These are phyloP conservation scores for Cutaneotrichosporon sp. DNA, from an alignment of 1,284 basidiomycete genomes.

Conservation along the genomic window DNA sequence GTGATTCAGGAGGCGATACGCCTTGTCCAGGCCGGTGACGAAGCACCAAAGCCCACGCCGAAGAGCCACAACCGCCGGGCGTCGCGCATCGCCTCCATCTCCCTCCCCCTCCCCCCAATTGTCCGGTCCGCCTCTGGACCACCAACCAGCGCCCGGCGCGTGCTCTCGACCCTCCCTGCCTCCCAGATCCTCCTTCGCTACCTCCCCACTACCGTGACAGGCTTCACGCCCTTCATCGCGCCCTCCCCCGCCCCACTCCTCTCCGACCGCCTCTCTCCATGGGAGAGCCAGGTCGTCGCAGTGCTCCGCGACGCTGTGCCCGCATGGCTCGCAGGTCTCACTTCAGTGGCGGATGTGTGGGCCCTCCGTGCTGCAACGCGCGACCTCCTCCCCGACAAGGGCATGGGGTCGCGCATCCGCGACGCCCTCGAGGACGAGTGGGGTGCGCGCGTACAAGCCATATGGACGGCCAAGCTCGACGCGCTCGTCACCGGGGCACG, in stretches of 20 bases:
- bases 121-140: constrained; percentile 29
- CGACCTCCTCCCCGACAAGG: constrained; percentile 31
- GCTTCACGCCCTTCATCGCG: constrained; percentile 54
- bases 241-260: constrained; percentile 63
- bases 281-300: constrained; percentile 37
- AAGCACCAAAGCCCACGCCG: constrained; percentile 17
- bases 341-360: constrained; percentile 48
- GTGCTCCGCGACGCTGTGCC: constrained; percentile 37
- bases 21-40: constrained; percentile 45
- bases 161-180: constrained; percentile 50
- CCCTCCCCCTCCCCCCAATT: constrained; percentile 35
- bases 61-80: constrained; percentile 30
- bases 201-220: constrained; percentile 45
- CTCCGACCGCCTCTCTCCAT: constrained; percentile 34
- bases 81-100: constrained; percentile 48
- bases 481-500: constrained; percentile 32
- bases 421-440: constrained; percentile 43
- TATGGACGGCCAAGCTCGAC: constrained; percentile 46
- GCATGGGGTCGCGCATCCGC: constrained; percentile 32
- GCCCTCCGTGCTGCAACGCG: constrained; percentile 31
- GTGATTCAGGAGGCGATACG: constrained; percentile 45
- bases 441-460: constrained; percentile 39
- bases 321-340: constrained; percentile 38
- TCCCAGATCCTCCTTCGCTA: constrained; percentile 52
- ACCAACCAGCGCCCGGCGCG: constrained; percentile 36